phyloP scores from a whole-genome alignment of 2,329 filamentous ascomycete species.

The Hypocrella siamensis region DNA sequence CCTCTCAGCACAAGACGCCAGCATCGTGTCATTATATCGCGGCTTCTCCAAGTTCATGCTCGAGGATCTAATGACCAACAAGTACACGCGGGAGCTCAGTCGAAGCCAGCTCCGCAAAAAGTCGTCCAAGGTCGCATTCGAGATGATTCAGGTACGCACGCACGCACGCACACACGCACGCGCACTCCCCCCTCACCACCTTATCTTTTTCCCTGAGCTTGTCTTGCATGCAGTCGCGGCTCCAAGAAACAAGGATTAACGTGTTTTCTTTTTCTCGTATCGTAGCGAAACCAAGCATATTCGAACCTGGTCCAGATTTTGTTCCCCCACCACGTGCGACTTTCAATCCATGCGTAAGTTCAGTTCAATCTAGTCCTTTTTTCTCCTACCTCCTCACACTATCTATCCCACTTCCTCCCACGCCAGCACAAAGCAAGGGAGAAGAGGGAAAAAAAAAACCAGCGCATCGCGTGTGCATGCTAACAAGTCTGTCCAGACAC shows the following conservation, averaged over 20 bases:
- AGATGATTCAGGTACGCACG: conserved; percentile 15
- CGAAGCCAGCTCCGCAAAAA: conserved; percentile 14
- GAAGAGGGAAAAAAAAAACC: too few species aligned
- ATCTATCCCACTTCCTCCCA: not conserved
- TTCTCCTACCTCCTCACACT: not conserved
- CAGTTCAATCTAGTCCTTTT: not conserved
- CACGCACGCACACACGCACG: not conserved
- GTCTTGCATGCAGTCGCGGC: too few species aligned
- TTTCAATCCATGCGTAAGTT: conserved; percentile 29
- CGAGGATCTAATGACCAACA: conserved; percentile 14
- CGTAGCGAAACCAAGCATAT: conserved; percentile 27
- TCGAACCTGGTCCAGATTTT: conserved; percentile 29
- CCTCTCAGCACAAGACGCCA: conserved; percentile 14
- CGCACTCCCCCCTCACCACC: not conserved
- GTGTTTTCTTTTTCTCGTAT: not conserved
- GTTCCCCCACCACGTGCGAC: conserved; percentile 26
- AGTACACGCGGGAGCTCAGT: conserved; percentile 9
- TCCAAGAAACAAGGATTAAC: too few species aligned
- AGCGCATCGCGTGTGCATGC: not conserved
- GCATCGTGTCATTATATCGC: conserved; percentile 35
- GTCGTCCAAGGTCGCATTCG: conserved; percentile 14
- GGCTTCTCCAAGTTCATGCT: conserved; percentile 44
- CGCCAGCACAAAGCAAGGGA: too few species aligned
- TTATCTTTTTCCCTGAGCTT: not conserved
- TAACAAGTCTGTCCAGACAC: conserved; percentile 9